Evolutionary conservation across 495 filamentous ascomycete genomes (phyloP).

Genomic region (Lineolata rhizophorae): DNA sequence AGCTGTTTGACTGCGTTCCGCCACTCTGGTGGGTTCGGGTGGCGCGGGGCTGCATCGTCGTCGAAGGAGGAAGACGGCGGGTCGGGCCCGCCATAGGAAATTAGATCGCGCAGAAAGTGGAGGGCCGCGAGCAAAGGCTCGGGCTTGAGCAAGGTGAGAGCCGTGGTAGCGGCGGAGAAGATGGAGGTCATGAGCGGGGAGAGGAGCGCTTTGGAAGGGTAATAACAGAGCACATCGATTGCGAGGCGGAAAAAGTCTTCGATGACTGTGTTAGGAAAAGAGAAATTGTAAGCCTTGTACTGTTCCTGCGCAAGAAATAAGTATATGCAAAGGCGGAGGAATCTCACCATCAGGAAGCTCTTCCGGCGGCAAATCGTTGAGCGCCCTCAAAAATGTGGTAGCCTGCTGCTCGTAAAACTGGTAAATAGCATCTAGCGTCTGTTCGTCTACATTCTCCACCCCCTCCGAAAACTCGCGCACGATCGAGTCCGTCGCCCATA

Average conservation of each 20-base stretch:
- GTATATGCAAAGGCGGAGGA: neutral
- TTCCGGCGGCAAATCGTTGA: constrained; percentile 68
- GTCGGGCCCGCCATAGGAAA: constrained; percentile 65
- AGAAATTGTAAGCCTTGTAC: constrained; percentile 1
- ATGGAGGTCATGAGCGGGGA: constrained; percentile 60
- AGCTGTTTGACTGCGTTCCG: constrained; percentile 46
- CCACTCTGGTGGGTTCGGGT: constrained; percentile 19
- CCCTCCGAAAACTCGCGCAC: constrained; percentile 87
- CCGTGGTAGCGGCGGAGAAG: constrained; percentile 66
- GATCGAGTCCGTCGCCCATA: constrained; percentile 92
- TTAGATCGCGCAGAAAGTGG: constrained; percentile 81
- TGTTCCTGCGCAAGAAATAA: neutral
- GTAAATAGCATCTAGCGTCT: constrained; percentile 78
- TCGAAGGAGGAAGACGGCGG: constrained; percentile 50
- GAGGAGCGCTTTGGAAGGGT: constrained; percentile 57
- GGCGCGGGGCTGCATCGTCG: constrained; percentile 19
- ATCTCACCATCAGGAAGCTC: constrained; percentile 64
- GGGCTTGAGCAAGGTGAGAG: constrained; percentile 68
- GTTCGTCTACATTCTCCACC: constrained; percentile 54
- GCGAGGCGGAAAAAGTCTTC: constrained; percentile 95
- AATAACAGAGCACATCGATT: constrained; percentile 77
- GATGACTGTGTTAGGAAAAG: too few species aligned
- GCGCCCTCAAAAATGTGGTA: constrained; percentile 60
- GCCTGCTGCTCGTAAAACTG: constrained; percentile 87
- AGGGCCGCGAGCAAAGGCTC: constrained; percentile 79